Conservation (phyloP, 176 grass and related monocot species). For the Cenchrus purpureus region DNA sequence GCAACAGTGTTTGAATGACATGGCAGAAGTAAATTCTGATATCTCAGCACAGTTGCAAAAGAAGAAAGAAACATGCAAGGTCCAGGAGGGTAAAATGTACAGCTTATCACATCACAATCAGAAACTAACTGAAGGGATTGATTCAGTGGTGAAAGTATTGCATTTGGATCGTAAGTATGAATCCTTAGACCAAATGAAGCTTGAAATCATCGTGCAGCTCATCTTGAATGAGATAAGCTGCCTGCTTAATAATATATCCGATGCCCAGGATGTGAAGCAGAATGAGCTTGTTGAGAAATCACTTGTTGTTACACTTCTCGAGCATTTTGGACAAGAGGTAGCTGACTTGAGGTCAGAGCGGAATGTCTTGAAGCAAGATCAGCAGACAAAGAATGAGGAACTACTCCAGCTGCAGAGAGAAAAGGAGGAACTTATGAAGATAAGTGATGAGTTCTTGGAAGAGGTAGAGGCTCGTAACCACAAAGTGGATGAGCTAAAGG, state of each 20-base stretch:
- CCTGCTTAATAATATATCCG: slow-evolving; percentile 61
- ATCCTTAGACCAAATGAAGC: slow-evolving; percentile 68
- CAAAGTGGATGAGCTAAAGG: slow-evolving; percentile 68
- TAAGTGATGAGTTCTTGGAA: slow-evolving; percentile 62
- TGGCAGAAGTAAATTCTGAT: slow-evolving; percentile 39
- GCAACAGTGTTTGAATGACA: slow-evolving; percentile 58
- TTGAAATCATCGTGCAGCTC: slow-evolving; percentile 86
- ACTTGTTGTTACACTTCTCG: slow-evolving; percentile 77
- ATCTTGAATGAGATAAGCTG: slow-evolving; percentile 77
- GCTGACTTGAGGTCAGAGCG: slow-evolving; percentile 73
- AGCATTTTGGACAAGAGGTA: slow-evolving; percentile 86
- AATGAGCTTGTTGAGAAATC: slow-evolving; percentile 87
- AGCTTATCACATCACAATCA: slow-evolving; percentile 59
- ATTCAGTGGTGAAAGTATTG: slow-evolving; percentile 54
- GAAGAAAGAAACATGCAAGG: slow-evolving; percentile 50
- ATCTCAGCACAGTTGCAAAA: slow-evolving; percentile 41
- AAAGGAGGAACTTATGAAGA: slow-evolving; percentile 53
- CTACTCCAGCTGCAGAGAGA: slow-evolving; percentile 54
- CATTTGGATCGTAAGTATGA: slow-evolving; percentile 79
- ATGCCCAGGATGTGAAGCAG: slow-evolving; percentile 80
- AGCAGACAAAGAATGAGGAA: slow-evolving; percentile 52
- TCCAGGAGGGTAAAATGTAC: slow-evolving; percentile 64
- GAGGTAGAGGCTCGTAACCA: slow-evolving; percentile 57
- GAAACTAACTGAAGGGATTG: slow-evolving; percentile 67
- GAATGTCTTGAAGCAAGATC: slow-evolving; percentile 58